Base-by-base conservation (phyloP, 257 asterid genomes). In the Asclepias syriaca region DNA sequence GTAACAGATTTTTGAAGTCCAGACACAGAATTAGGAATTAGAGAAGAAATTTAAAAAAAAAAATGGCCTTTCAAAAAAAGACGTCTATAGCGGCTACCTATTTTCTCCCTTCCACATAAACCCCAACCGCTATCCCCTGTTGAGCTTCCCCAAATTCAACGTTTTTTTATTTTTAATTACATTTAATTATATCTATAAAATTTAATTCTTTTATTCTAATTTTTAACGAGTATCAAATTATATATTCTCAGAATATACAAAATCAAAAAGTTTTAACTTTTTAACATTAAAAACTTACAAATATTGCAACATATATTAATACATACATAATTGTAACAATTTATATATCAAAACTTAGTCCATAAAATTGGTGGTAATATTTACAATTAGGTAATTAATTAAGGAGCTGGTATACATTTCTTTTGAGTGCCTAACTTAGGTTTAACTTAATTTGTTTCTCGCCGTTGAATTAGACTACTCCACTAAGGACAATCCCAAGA, bases 381-480 rank as follows among this genome's bases (percentile, higher is more conserved):
- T 46, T 12, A 55, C 8, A 51, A 54, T 34, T 34, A 34, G 39
- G 5, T 34, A 34, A 34, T 34, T 34, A 4, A 1, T 19, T 37
- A 53, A 53, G 27, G 37, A n/a, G 49, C 72, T 50, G 50, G 50
- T 0, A 48, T 32, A 65, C 37, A 37, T 58, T 70, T 70, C 37
- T 27, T 43, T 50, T 40, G 59, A 58, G 53, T 48, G 64, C 81
- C 84, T 69, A 80, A 73, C 50, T 76, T 77, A 34, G 43, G 70
- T 57, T 66, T 66, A 65, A 24, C 54, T 49, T 19, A 49, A 7
- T 73, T 66, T 29, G 60, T 73, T 63, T 14, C 13, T 18, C 53
- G 71, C 71, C 54, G 61, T 76, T 67, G 48, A 63, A 66, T n/a
- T 68, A 54, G 84, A 80, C 84, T 67, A 73, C 70, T 48, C 81